Evolutionary conservation across 2,329 filamentous ascomycete genomes (phyloP).

Genomic region (Clonostachys rosea): DNA sequence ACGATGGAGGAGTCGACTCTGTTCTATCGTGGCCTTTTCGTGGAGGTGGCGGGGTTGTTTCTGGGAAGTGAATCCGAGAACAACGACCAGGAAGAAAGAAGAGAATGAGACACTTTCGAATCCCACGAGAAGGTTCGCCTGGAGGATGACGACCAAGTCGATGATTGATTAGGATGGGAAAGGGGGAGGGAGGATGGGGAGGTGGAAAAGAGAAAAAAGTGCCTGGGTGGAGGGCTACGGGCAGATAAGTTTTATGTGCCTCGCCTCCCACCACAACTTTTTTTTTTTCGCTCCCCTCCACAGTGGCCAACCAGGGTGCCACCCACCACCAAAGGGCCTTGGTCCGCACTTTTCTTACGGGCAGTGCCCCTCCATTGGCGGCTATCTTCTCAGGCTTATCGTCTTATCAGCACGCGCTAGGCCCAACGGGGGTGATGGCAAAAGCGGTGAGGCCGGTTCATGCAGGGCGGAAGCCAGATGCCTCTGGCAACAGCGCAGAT

Average conservation of each 20-base stretch:
- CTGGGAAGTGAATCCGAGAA: constrained; percentile 23
- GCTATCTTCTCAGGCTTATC: constrained; percentile 10
- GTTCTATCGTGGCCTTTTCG: constrained; percentile 29
- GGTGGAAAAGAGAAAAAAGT: constrained; percentile 22
- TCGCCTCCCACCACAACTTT: constrained; percentile 7
- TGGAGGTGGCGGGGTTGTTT: constrained; percentile 22
- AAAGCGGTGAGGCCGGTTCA: constrained; percentile 7
- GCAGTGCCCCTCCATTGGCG: constrained; percentile 10
- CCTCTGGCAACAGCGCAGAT: neutral
- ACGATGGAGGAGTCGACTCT: constrained; percentile 41
- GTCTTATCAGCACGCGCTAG: constrained; percentile 11
- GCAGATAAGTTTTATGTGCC: constrained; percentile 7
- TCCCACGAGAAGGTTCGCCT: constrained; percentile 29
- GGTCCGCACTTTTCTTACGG: too few relatives aligned
- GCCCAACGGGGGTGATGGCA: constrained; percentile 1
- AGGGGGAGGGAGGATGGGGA: constrained; percentile 18
- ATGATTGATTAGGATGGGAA: constrained; percentile 6
- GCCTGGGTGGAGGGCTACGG: constrained; percentile 10
- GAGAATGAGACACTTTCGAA: constrained; percentile 18
- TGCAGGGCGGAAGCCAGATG: neutral
- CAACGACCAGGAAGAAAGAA: constrained; percentile 19
- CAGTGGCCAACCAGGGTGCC: neutral
- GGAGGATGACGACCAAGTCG: constrained; percentile 33
- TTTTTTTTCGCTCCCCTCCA: constrained; percentile 6
- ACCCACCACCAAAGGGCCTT: constrained; percentile 10